These are phyloP conservation scores for Tilletia caries DNA, from an alignment of 1,284 basidiomycete genomes.

Conservation along the genomic window DNA sequence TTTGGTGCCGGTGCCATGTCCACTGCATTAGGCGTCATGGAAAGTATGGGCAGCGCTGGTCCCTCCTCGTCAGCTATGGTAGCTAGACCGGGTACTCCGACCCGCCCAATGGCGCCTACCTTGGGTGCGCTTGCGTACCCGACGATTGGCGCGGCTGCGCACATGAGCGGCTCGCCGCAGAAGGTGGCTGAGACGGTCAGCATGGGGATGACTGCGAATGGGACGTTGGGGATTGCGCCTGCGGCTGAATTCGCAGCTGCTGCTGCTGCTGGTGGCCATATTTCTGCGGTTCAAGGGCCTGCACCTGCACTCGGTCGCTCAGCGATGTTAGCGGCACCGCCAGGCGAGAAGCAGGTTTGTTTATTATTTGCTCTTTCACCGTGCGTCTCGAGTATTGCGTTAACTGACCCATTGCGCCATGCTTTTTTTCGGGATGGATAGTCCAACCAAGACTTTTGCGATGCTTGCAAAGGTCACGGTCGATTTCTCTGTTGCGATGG, in stretches of 20 bases:
- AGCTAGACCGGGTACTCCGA: not conserved
- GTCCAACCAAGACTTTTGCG: slow-evolving; percentile 92
- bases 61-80: not conserved
- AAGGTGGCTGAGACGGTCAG: slow-evolving; percentile 2
- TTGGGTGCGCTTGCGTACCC: not conserved
- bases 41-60: not conserved
- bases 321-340: not conserved
- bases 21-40: too few species aligned
- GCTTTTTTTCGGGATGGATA: slow-evolving; percentile 44
- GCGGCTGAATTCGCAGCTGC: slow-evolving; percentile 11
- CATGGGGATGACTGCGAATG: slow-evolving; percentile 9
- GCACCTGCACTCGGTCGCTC: slow-evolving; percentile 10
- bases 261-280: not conserved
- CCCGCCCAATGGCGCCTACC: too few species aligned
- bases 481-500: slow-evolving; percentile 86
- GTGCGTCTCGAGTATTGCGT: too few species aligned
- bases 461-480: slow-evolving; percentile 70
- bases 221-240: not conserved
- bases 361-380: not conserved
- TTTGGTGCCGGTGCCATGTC: too few species aligned
- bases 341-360: slow-evolving; percentile 15
- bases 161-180: slow-evolving; percentile 12
- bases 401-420: too few species aligned
- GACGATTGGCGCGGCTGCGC: not conserved
- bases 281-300: not conserved